Percentiles rank a stretch among this genome's conserved stretches.
Evolutionary conservation across 2,329 filamentous ascomycete genomes (phyloP).

Genomic region (Fusarium papillatum): DNA sequence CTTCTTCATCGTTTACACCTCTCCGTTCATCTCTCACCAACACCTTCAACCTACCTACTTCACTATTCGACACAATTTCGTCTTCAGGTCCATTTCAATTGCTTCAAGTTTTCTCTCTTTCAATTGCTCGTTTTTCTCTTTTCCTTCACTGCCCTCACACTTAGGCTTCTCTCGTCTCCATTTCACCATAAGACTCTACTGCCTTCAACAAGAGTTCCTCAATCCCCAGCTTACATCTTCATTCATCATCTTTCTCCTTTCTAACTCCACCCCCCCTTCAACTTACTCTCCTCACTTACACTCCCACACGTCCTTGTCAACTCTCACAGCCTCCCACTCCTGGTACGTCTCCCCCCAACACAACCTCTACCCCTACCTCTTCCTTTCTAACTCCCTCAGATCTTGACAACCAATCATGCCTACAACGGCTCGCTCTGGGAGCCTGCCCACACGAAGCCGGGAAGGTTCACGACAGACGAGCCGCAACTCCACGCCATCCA

Average conservation of each 20-base stretch:
- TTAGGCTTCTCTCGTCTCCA: background rate
- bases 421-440: background rate
- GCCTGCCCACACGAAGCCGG: background rate
- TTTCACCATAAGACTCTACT: background rate
- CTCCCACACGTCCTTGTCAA: background rate
- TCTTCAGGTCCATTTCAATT: background rate
- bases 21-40: background rate
- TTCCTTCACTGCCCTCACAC: background rate
- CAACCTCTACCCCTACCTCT: background rate
- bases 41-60: background rate
- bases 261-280: background rate
- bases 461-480: background rate
- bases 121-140: background rate
- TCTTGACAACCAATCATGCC: background rate
- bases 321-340: background rate
- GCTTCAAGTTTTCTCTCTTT: background rate
- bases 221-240: background rate
- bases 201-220: background rate
- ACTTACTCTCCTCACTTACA: background rate
- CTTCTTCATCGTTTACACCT: background rate
- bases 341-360: background rate
- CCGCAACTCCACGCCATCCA: slow-evolving; percentile 1
- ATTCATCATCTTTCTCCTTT: background rate
- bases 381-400: background rate
- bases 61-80: background rate